These are phyloP conservation scores for Cutaneotrichosporon curvatum DNA, from an alignment of 1,284 basidiomycete genomes.

Conservation along the genomic window DNA sequence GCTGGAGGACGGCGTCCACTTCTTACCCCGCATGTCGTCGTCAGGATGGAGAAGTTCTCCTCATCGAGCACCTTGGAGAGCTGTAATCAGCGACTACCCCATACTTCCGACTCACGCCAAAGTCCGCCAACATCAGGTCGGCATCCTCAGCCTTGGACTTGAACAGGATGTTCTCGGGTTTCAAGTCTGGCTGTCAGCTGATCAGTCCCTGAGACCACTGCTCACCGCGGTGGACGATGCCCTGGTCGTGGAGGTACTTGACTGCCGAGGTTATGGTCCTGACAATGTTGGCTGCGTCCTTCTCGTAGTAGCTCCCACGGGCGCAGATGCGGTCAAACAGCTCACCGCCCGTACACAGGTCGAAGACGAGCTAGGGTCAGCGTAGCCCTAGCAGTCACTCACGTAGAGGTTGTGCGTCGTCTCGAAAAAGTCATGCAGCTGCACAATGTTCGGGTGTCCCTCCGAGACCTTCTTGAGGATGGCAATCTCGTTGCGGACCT, in stretches of 20 bases:
- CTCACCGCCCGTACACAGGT: constrained; percentile 95
- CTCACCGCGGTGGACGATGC: constrained; percentile 88
- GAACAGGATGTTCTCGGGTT: constrained; percentile 97
- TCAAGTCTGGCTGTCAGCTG: constrained; percentile 59
- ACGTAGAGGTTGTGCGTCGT: constrained; percentile 85
- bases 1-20: constrained; percentile 17
- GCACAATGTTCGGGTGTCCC: constrained; percentile 80
- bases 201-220: background rate
- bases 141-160: constrained; percentile 80
- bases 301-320: constrained; percentile 92
- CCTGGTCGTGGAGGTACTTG: constrained; percentile 82
- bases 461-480: constrained; percentile 92
- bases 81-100: constrained; percentile 14
- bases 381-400: constrained; percentile 5
- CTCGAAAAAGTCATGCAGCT: constrained; percentile 96
- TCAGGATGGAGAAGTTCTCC: constrained; percentile 76
- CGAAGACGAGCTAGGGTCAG: constrained; percentile 64
- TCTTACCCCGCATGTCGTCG: constrained; percentile 78
- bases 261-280: constrained; percentile 81
- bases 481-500: constrained; percentile 95
- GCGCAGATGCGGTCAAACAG: constrained; percentile 98
- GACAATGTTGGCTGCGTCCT: constrained; percentile 79
- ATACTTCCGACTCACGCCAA: constrained; percentile 62
- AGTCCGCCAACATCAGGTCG: constrained; percentile 96
- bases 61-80: constrained; percentile 72